A percentile compares a stretch with the other conserved stretches of the same genome.
Conservation (phyloP, 1,284 basidiomycete species). For the Moesziomyces aphidis region DNA sequence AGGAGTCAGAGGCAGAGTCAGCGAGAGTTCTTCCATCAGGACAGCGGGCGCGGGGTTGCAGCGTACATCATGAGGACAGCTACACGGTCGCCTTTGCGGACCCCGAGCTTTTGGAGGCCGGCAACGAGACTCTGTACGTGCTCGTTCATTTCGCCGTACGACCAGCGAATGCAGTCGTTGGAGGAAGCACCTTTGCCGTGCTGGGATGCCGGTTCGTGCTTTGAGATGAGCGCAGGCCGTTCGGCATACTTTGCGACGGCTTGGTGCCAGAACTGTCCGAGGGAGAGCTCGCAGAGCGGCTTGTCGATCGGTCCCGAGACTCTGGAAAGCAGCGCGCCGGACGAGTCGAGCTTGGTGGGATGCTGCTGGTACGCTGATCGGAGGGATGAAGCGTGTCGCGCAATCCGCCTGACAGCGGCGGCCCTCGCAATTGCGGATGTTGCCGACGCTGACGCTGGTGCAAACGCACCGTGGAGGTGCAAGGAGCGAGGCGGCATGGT, state of each 20-base stretch:
- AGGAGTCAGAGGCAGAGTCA: neutral
- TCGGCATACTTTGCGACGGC: slow-evolving; percentile 72
- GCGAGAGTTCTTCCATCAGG: neutral
- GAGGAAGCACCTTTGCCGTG: slow-evolving; percentile 71
- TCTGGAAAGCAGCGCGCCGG: slow-evolving; percentile 41
- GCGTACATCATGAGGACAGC: slow-evolving; percentile 78
- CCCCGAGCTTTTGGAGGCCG: slow-evolving; percentile 76
- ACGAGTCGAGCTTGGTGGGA: slow-evolving; percentile 15
- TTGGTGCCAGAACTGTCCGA: slow-evolving; percentile 76
- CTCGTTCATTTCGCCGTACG: slow-evolving; percentile 77
- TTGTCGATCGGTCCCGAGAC: slow-evolving; percentile 74
- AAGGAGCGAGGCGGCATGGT: slow-evolving; percentile 13
- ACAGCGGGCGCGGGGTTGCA: neutral
- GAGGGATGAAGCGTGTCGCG: slow-evolving; percentile 17
- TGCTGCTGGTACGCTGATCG: slow-evolving; percentile 19
- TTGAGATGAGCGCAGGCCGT: slow-evolving; percentile 77
- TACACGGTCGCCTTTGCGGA: slow-evolving; percentile 81
- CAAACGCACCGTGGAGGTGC: slow-evolving; percentile 1
- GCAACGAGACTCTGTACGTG: slow-evolving; percentile 78
- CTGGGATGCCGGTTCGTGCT: slow-evolving; percentile 73
- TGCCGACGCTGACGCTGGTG: neutral
- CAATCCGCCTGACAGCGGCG: slow-evolving; percentile 2
- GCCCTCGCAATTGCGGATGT: neutral
- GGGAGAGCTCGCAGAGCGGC: slow-evolving; percentile 75
- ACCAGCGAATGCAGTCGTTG: slow-evolving; percentile 76